Conservation (phyloP, 179 eudicot genomes). For the Sideroxylon spinosum region DNA sequence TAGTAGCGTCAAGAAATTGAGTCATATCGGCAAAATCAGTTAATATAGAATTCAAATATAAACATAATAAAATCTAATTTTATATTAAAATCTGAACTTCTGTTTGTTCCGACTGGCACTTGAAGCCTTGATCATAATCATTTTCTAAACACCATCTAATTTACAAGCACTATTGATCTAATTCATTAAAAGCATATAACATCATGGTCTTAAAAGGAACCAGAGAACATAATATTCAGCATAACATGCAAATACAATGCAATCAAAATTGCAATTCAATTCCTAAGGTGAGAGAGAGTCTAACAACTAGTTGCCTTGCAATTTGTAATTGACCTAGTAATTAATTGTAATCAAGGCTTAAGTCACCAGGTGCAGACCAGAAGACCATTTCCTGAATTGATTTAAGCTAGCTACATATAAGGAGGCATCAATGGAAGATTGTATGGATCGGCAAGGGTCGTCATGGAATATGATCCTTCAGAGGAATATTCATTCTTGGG, state of each 20-base stretch:
- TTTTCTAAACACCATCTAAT: background rate
- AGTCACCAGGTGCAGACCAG: too few species aligned
- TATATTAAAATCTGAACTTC: background rate
- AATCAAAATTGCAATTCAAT: too few species aligned
- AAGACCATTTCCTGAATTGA: too few species aligned
- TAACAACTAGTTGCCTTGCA: background rate
- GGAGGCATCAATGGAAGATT: too few species aligned
- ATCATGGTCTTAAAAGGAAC: too few species aligned
- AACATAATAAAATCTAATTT: background rate
- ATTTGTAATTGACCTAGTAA: background rate
- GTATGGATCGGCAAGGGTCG: too few species aligned
- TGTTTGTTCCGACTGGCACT: background rate
- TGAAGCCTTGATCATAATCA: background rate
- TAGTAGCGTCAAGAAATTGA: background rate
- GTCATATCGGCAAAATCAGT: background rate
- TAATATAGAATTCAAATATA: background rate
- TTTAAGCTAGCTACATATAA: too few species aligned
- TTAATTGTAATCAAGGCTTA: background rate
- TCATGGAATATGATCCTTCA: too few species aligned
- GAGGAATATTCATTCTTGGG: too few species aligned
- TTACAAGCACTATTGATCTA: background rate
- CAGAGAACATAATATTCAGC: background rate
- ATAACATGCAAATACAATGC: background rate
- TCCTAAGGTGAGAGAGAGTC: background rate
- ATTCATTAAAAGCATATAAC: background rate